Conservation (phyloP, 2,329 filamentous ascomycete species). For the Aspergillus terreus region DNA sequence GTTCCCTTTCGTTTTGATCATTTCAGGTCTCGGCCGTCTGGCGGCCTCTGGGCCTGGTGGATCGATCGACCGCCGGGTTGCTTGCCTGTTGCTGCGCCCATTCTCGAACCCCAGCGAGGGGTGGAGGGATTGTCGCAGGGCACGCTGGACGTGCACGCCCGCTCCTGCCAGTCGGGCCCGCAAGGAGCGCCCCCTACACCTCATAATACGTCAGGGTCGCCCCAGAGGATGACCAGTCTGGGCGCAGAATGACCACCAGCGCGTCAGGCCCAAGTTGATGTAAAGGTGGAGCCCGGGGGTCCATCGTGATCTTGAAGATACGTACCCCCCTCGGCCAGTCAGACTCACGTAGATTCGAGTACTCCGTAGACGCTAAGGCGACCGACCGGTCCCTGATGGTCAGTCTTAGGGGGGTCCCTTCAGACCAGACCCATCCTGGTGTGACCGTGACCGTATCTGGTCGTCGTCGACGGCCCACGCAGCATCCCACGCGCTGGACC, state of each 20-base stretch:
- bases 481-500: constrained; percentile 17
- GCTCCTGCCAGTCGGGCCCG: neutral
- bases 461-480: constrained; percentile 16
- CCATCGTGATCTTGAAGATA: constrained; percentile 3
- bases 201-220: constrained; percentile 19
- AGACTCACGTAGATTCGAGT: too few species aligned
- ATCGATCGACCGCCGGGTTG: constrained; percentile 6
- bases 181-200: constrained; percentile 14
- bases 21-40: constrained; percentile 8
- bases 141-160: neutral
- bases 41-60: neutral
- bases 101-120: too few species aligned
- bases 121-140: too few species aligned
- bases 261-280: constrained; percentile 13
- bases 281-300: constrained; percentile 1
- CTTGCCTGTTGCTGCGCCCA: neutral
- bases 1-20: neutral
- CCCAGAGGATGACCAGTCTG: constrained; percentile 6
- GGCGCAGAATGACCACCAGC: constrained; percentile 7
- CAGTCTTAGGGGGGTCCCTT: neutral
- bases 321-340: too few species aligned
- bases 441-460: constrained; percentile 9
- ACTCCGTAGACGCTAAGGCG: too few species aligned
- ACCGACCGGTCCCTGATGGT: too few species aligned
- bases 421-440: neutral